A percentile compares a stretch with the other conserved stretches of the same genome.
Evolutionary conservation across 2,329 filamentous ascomycete genomes (phyloP).

Genomic region (Trichophyton benhamiae): DNA sequence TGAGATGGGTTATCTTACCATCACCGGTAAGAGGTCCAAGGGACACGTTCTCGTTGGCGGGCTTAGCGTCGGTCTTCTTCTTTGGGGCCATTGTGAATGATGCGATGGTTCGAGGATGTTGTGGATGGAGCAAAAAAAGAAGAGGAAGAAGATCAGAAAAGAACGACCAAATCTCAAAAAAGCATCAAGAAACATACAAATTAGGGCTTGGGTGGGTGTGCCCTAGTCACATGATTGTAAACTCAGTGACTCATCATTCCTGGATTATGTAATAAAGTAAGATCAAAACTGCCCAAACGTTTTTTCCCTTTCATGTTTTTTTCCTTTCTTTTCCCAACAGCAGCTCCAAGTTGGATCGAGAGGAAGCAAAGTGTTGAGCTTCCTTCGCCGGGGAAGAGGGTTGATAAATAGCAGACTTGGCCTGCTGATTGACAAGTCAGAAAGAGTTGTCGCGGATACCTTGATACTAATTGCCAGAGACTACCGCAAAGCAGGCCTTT

Average conservation of each 20-base stretch:
- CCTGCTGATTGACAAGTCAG: not conserved
- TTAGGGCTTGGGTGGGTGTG: constrained; percentile 5
- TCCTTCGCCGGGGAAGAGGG: not conserved
- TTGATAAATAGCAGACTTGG: not conserved
- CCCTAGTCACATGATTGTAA: not conserved
- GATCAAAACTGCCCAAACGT: not conserved
- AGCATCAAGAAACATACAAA: not conserved
- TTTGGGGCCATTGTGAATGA: constrained; percentile 65
- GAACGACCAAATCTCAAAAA: not conserved
- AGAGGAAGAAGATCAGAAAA: not conserved
- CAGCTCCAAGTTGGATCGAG: not conserved
- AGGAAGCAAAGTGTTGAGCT: not conserved
- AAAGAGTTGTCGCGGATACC: too few relatives aligned
- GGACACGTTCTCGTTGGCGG: constrained; percentile 90
- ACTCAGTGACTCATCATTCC: not conserved
- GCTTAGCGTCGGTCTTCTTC: constrained; percentile 74
- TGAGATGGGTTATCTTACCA: constrained; percentile 44
- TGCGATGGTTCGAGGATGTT: constrained; percentile 23
- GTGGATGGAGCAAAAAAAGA: not conserved
- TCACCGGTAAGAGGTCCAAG: constrained; percentile 93
- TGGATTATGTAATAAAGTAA: not conserved
- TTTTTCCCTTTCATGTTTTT: not conserved
- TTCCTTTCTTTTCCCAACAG: not conserved
- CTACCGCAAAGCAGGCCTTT: not conserved
- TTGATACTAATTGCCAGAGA: not conserved